phyloP scores from a whole-genome alignment of 108 stramenopile species.

The Nannochloropsis gaditana region DNA sequence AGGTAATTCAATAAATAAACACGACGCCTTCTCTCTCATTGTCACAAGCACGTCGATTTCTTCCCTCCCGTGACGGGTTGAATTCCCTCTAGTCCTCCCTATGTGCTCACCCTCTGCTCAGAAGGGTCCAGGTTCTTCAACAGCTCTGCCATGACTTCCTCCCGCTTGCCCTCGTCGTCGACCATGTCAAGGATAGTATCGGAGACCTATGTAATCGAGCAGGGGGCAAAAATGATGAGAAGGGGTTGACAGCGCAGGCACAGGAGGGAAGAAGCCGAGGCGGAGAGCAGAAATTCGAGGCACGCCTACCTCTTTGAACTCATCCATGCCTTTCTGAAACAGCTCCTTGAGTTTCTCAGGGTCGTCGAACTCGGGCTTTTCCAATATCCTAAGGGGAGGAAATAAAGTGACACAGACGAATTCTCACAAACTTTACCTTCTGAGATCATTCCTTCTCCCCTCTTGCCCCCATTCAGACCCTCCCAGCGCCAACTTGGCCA shows the following conservation, averaged over 20 bases:
- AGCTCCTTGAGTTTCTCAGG: not conserved
- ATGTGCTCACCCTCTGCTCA: not conserved
- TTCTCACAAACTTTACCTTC: too few species aligned
- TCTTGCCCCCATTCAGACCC: not conserved
- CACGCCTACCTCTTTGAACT: not conserved
- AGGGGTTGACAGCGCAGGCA: not conserved
- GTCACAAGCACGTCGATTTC: not conserved
- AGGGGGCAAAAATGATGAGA: not conserved
- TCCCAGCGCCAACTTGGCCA: not conserved
- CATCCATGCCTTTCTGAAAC: not conserved
- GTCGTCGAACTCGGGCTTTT: not conserved
- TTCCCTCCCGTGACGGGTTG: not conserved
- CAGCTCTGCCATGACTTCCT: not conserved
- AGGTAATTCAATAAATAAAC: too few species aligned
- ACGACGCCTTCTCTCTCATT: too few species aligned
- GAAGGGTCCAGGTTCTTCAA: not conserved
- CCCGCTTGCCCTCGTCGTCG: not conserved
- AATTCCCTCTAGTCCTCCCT: not conserved
- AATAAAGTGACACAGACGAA: not conserved
- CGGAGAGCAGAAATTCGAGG: not conserved
- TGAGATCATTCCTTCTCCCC: too few species aligned
- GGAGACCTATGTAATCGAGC: not conserved
- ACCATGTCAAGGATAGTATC: not conserved
- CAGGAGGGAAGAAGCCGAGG: not conserved
- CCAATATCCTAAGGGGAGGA: not conserved